phyloP scores from a whole-genome alignment of 1,284 basidiomycete genomes.

The Ustilago xerochloae region DNA sequence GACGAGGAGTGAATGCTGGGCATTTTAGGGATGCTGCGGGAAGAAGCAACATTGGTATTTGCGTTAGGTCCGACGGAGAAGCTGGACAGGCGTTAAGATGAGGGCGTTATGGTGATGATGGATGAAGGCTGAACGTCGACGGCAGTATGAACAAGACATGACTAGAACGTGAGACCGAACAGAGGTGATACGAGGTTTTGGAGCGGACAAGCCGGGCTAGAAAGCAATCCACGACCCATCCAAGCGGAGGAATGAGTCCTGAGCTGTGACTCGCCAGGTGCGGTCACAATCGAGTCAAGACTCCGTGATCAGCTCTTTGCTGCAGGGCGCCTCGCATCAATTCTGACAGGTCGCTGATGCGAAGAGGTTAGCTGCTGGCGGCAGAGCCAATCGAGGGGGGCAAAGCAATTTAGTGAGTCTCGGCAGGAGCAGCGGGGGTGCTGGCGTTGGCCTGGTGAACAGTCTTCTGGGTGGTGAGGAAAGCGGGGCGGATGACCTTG shows the following conservation, averaged over 20 bases:
- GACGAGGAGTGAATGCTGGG: background rate
- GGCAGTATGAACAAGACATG: conserved; percentile 18
- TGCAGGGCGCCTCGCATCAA: background rate
- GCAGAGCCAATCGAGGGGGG: background rate
- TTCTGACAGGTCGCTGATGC: too few species aligned
- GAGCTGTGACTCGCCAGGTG: background rate
- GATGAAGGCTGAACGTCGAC: conserved; percentile 8
- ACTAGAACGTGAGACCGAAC: conserved; percentile 14
- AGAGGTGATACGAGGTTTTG: conserved; percentile 2
- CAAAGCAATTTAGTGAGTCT: conserved; percentile 40
- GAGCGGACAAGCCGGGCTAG: background rate
- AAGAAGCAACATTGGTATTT: conserved; percentile 16
- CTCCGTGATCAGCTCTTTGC: background rate
- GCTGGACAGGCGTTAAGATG: conserved; percentile 12
- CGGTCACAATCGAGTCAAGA: background rate
- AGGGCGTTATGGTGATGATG: background rate
- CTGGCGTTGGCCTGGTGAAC: conserved; percentile 51
- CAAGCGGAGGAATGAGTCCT: background rate
- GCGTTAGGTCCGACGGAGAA: conserved; percentile 17
- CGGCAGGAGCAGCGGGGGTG: conserved; percentile 46
- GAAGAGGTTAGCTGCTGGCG: background rate
- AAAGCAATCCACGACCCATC: background rate
- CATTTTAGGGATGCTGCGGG: too few species aligned
- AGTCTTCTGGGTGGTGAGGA: conserved; percentile 51
- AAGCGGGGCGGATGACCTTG: conserved; percentile 63